Evolutionary conservation across 257 asterid species (phyloP), one percentile per base, ranked within the genome.

Genomic region (Voacanga thouarsii): DNA sequence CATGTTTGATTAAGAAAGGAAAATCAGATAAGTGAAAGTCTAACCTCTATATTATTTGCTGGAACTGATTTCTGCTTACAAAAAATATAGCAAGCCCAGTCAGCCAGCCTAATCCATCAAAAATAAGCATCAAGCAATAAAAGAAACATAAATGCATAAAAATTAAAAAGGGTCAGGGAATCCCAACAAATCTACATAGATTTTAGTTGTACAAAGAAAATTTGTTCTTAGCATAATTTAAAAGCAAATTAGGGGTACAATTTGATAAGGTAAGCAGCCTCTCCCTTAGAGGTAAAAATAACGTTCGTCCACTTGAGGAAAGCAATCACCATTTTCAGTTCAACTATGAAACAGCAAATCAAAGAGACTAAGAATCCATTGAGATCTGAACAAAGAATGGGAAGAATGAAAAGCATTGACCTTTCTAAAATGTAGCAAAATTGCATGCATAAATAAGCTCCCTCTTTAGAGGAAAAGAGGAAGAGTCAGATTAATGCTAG

Each of bases 31-130:
- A 39, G 44, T 21, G 16, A 80, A 80, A 75, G 59, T 77, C 94
- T 84, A 39, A 94, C 98, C 98, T 91, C 89, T 18, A 88, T 69
- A 72, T 39, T 89, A 47, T 80, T 82, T 68, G 92, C 76, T 3
- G 92, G 87, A 81, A 81, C 87, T 76, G 76, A 71, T 59, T 75
- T 82, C 97, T 91, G 94, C 91, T 87, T 33, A 81, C 73, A 82
- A 80, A 85, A 84, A 75, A 86, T 80, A 83, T 76, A 80, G 82
- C 80, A 88, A 86, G 85, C 82, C 89, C 84, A 81, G 86, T 86
- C 80, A 81, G 88, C 83, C 85, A 85, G 80, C 77, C 71, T 65
- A 87, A 81, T 79, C 75, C 83, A 82, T 77, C 74, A 84, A 77
- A 81, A 80, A 75, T 74, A 69, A 81, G 78, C 75, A 84, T 82